A percentile compares a stretch with the other conserved stretches of the same genome.
Conservation (phyloP, 768 basidiomycete species). For the Paxillus involutus region DNA sequence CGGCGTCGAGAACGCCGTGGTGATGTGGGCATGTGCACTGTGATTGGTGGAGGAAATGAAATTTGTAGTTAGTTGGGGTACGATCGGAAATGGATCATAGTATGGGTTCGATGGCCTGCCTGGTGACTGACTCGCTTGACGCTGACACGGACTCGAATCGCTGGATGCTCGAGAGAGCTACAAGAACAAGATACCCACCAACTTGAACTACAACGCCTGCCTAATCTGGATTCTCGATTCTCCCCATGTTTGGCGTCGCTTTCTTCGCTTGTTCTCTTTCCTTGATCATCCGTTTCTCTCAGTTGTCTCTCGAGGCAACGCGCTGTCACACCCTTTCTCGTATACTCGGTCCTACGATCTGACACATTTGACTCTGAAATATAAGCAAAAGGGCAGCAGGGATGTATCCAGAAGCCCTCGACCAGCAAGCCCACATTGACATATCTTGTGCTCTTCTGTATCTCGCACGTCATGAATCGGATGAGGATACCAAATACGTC, state of each 20-base stretch:
- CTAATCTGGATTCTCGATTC: background rate
- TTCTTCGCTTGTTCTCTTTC: background rate
- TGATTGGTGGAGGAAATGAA: background rate
- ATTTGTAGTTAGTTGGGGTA: background rate
- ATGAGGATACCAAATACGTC: background rate
- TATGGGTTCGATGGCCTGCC: background rate
- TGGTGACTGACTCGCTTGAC: too few species aligned
- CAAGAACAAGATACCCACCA: background rate
- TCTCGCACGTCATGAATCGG: background rate
- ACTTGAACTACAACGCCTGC: background rate
- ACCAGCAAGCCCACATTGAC: background rate
- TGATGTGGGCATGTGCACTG: constrained; percentile 25
- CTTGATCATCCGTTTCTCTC: too few species aligned
- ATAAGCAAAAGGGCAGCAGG: background rate
- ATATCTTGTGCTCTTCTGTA: constrained; percentile 3
- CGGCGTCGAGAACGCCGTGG: constrained; percentile 34
- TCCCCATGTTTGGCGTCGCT: background rate
- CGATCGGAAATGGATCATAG: background rate
- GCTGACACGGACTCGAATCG: too few species aligned
- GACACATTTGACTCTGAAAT: background rate
- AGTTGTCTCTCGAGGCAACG: background rate
- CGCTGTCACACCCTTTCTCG: background rate
- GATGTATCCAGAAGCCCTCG: background rate
- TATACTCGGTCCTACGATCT: too few species aligned
- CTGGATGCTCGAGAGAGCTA: too few species aligned